These are phyloP conservation scores for Aureobasidium leucospermi DNA, from an alignment of 2,329 filamentous ascomycete genomes.

Conservation along the genomic window DNA sequence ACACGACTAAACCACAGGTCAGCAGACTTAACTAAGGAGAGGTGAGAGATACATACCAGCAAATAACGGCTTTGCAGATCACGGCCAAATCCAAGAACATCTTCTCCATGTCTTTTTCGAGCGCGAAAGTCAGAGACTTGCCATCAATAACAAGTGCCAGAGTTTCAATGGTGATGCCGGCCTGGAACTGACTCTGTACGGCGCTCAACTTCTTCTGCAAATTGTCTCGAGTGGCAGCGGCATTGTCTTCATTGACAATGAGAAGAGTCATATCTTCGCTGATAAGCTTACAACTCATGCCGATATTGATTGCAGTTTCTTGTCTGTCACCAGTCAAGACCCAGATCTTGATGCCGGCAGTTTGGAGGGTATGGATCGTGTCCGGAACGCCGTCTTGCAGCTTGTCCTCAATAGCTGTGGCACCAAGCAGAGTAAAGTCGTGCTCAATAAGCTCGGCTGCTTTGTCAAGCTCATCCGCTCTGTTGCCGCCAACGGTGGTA, in stretches of 20 bases:
- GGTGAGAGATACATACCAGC: slow-evolving; percentile 47
- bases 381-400: slow-evolving; percentile 96
- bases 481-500: slow-evolving; percentile 85
- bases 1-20: slow-evolving; percentile 58
- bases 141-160: slow-evolving; percentile 92
- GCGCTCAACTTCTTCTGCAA: slow-evolving; percentile 89
- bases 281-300: slow-evolving; percentile 98
- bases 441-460: slow-evolving; percentile 92
- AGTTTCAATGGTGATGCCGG: slow-evolving; percentile 71
- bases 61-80: slow-evolving; percentile 98
- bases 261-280: slow-evolving; percentile 98
- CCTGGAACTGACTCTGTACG: slow-evolving; percentile 73
- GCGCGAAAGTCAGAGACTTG: slow-evolving; percentile 84
- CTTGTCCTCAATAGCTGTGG: slow-evolving; percentile 94
- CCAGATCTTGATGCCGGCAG: slow-evolving; percentile 97
- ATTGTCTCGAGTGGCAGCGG: slow-evolving; percentile 75
- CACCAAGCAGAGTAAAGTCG: slow-evolving; percentile 83
- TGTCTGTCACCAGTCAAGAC: slow-evolving; percentile 95
- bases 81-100: slow-evolving; percentile 87
- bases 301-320: slow-evolving; percentile 98
- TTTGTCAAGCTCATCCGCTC: slow-evolving; percentile 93
- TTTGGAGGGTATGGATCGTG: slow-evolving; percentile 93
- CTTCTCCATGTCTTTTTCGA: slow-evolving; percentile 91
- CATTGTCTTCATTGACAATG: slow-evolving; percentile 86
- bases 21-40: neutral